Evolutionary conservation across 1,284 basidiomycete genomes (phyloP).

Genomic region (Cystobasidium sp.): DNA sequence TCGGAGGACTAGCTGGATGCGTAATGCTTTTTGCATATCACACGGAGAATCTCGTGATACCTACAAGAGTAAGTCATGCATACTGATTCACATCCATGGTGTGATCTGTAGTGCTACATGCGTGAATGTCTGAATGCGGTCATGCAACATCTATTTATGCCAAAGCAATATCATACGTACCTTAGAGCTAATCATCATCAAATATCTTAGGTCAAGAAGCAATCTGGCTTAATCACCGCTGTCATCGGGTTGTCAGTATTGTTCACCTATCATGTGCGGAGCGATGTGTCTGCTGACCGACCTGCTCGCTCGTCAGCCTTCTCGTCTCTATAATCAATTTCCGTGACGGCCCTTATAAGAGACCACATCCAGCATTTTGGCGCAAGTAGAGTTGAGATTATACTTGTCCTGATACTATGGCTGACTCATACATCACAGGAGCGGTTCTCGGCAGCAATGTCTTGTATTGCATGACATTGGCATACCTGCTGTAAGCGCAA

Average conservation of each 20-base stretch:
- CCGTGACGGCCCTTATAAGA: conserved; percentile 77
- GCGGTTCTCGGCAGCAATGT: conserved; percentile 74
- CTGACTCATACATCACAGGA: conserved; percentile 18
- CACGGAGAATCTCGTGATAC: conserved; percentile 37
- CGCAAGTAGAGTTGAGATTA: conserved; percentile 9
- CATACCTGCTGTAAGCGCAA: conserved; percentile 61
- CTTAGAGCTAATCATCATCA: not conserved
- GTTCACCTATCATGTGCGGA: too few species aligned
- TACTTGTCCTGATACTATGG: too few species aligned
- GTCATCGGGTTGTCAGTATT: conserved; percentile 44
- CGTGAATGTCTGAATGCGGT: too few species aligned
- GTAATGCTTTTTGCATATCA: conserved; percentile 37
- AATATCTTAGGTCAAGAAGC: conserved; percentile 16
- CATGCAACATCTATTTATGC: too few species aligned
- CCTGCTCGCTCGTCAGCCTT: conserved; percentile 35
- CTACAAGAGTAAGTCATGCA: conserved; percentile 18
- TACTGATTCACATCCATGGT: not conserved
- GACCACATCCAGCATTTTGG: conserved; percentile 65
- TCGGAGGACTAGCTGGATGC: conserved; percentile 15
- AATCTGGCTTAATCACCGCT: conserved; percentile 42
- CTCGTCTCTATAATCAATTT: conserved; percentile 81
- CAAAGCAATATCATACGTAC: too few species aligned
- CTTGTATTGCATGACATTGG: conserved; percentile 75
- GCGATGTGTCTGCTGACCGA: not conserved
- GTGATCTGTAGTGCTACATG: not conserved